Base-by-base conservation (phyloP, 2,329 filamentous ascomycete species). In the Fusarium goolgardi region DNA sequence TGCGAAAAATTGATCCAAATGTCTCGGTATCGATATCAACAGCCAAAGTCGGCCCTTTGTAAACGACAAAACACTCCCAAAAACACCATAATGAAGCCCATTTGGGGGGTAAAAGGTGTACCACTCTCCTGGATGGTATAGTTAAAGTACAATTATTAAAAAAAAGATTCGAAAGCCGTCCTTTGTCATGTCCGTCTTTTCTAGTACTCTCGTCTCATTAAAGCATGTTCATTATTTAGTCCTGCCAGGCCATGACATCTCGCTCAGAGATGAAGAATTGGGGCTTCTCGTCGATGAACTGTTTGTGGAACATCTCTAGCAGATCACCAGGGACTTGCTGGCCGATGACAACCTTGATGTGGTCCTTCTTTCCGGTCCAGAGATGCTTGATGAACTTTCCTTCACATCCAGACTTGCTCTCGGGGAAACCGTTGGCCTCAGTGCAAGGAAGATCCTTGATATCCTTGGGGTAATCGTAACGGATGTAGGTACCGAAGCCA, bases 371-470 rank as follows among this genome's bases (percentile, higher is more conserved):
- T 65, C 78, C 76, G 1, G 77, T 80, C 81, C 81, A 83, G 60
- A 82, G 68, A 65, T 83, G 81, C 63, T 80, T 78, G 60, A 83
- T 78, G 56, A 83, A 80, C 40, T 74, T 75, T 35, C 81, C 81
- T 12, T 77, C 65, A 58, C 81, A 83, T 20, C 76, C 78, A 10
- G 75, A 74, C 23, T 73, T 66, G 52, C 76, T 78, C 71, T 81
- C 75, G 31, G 79, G 78, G 66, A 78, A 82, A 23, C 81, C 81
- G 70, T 83, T 83, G 67, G 81, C 81, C 57, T 83, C 81, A 20
- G 70, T 75, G 60, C 81, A 82, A 9, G 77, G 76, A 10, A 82
- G 76, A 63, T 77, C 76, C 65, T 75, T 76, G 66, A 83, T 81
- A 62, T 80, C 77, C 59, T 80, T 75, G 41, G 73, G 74, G 60